Base-by-base conservation (phyloP, 331 rosid genomes). In the Malus hybrid region DNA sequence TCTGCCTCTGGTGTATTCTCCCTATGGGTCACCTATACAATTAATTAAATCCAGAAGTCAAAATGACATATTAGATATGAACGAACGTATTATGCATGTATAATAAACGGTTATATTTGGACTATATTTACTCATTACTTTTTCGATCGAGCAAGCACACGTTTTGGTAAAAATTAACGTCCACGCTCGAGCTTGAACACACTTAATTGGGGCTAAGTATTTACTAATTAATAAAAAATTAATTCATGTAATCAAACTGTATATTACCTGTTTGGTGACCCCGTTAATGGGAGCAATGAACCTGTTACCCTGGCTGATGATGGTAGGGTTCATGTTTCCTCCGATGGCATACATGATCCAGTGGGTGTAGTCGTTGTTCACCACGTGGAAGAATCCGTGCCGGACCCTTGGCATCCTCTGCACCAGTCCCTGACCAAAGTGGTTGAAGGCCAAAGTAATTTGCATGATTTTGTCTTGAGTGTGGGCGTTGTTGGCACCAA, bases 291-390 rank as follows among this genome's bases (percentile, higher is more conserved):
- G 36, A 28, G 83, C 96, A 2, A 87, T 82, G 76, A 89, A 93
- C 56, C 96, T 44, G 76, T 91, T 93, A 34, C 96, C 98, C 77
- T 93, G 97, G 68, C 96, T 89, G 18, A 93, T 82, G 15, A 93
- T 79, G 66, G 96, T 93, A 28, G 98, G 96, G 59, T 83, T 72
- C 71, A 55, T 22, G 85, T 87, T 91, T 13, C 97, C 97, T 8
- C 98, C 98, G 18, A 93, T 89, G 83, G 98, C 98, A n/a, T 93
- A 93, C 98, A 89, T 91, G 54, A 79, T 79, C 97, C 97, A 93
- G 12, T 88, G 96, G 50, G 89, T 88, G 83, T 91, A 93, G 82
- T 87, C 97, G 52, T 93, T 93, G 82, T 93, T 93, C 15, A 93
- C 89, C 1, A 82, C 78, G 27, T 93, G 97, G 77, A 91, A 5